Base-by-base conservation (phyloP, 345 rosid genomes). In the Syzygium aromaticum region DNA sequence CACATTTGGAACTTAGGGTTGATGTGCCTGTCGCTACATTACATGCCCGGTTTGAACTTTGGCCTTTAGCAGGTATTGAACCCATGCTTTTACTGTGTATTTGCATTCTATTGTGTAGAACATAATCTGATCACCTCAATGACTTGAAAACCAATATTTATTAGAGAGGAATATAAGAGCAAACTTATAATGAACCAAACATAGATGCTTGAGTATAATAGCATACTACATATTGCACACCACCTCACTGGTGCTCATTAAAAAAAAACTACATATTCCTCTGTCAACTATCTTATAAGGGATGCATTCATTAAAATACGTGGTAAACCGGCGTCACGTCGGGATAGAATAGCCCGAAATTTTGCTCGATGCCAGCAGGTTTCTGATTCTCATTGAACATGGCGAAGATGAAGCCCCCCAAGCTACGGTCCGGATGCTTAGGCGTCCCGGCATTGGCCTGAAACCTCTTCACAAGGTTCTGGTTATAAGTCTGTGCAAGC, bases 341-440 rank as follows among this genome's bases (percentile, higher is more conserved):
- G 4, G 89, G 87, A 88, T 88, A 13, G 85, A 88, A 88, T 40
- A 85, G 49, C 49, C 89, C 89, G 28, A 54, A 88, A 30, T 88
- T 12, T 25, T 23, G 56, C 38, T 88, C 89, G 15, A 13, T n/a
- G 7, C 57, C 84, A 5, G 49, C 40, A 19, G 82, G 57, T 38
- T 88, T 85, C 52, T 38, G 10, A 59, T 88, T 49, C 85, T 86
- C 87, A 28, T 88, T 59, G 51, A 88, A 85, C 89, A 88, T 85
- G 3, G 87, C 73, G 53, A 56, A 88, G 51, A 88, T 11, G 84
- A 67, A 88, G 4, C 87, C 87, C 19, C 83, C 86, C 21, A 88
- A 8, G 54, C 67, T 9, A 27, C 11, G n/a, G 27, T 64, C 27
- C 3, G 86, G 89, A 28, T 77, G 80, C 54, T 84, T 87, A 1